A percentile compares a stretch with the other conserved stretches of the same genome.
Conservation (phyloP, 1,139 yeast genomes). For the Yamadazyma blattariae region DNA sequence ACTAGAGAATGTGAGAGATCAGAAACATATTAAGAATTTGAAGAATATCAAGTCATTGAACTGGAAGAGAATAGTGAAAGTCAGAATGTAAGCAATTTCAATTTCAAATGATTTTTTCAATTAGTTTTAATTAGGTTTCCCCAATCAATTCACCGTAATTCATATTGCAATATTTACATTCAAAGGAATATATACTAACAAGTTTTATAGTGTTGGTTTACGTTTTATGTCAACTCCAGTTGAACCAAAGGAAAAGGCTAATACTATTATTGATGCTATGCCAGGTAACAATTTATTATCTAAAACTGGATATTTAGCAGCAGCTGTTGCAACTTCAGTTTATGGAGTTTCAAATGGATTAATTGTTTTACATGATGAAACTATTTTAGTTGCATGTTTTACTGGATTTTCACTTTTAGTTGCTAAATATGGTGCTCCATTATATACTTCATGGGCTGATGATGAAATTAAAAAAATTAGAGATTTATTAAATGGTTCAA, state of each 20-base stretch:
- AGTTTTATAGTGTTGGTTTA: slow-evolving; percentile 47
- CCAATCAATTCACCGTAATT: too few species aligned
- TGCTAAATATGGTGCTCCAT: slow-evolving; percentile 90
- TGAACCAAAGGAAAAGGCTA: slow-evolving; percentile 92
- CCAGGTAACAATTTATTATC: slow-evolving; percentile 89
- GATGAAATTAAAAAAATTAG: slow-evolving; percentile 84
- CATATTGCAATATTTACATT: too few species aligned
- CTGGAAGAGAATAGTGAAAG: too few species aligned
- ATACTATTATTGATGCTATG: slow-evolving; percentile 82
- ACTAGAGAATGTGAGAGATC: too few species aligned
- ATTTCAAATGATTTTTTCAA: too few species aligned
- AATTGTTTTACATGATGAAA: slow-evolving; percentile 91
- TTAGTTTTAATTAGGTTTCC: too few species aligned
- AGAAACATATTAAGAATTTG: too few species aligned
- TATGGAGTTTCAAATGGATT: slow-evolving; percentile 94
- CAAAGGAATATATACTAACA: too few species aligned
- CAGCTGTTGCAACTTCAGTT: slow-evolving; percentile 89
- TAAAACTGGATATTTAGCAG: slow-evolving; percentile 93
- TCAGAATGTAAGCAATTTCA: too few species aligned
- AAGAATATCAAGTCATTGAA: too few species aligned
- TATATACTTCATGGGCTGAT: slow-evolving; percentile 93
- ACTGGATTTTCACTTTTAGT: slow-evolving; percentile 69
- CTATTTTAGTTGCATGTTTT: slow-evolving; percentile 80
- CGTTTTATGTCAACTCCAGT: slow-evolving; percentile 64
- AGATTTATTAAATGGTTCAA: slow-evolving; percentile 80